phyloP scores from a whole-genome alignment of 495 filamentous ascomycete species.

The Penicillium crystallinum region DNA sequence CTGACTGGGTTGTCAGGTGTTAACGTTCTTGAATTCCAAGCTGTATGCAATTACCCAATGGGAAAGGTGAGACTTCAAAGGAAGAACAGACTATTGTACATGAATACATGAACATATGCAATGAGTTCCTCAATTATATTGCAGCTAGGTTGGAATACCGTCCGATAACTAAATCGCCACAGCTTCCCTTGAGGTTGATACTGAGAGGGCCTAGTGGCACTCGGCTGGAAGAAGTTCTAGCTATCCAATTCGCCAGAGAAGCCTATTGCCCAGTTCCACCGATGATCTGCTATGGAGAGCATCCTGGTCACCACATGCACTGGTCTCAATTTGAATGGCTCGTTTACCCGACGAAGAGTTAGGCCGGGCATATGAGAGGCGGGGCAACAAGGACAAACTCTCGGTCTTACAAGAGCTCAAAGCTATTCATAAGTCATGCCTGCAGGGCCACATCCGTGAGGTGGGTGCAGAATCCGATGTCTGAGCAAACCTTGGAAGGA shows the following conservation, averaged over 20 bases:
- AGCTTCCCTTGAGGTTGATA: conserved; percentile 27
- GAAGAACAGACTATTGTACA: no score
- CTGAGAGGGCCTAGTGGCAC: conserved; percentile 35
- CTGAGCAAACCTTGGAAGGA: no score
- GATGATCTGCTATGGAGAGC: conserved; percentile 33
- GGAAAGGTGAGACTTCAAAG: no score
- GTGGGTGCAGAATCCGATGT: conserved; percentile 10
- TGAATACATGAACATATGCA: no score
- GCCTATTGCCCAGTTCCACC: conserved; percentile 27
- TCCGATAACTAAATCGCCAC: no score
- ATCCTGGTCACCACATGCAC: conserved; percentile 29
- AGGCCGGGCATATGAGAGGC: conserved; percentile 20
- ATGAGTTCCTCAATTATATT: no score
- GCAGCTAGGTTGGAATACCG: no score
- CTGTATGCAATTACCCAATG: no score
- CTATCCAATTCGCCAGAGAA: conserved; percentile 25
- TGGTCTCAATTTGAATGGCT: conserved; percentile 34
- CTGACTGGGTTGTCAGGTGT: no score
- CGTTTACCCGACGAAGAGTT: conserved; percentile 27
- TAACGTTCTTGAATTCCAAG: no score
- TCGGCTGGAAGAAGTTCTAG: conserved; percentile 27
- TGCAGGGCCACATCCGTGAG: conserved; percentile 17
- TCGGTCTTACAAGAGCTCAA: conserved; percentile 19
- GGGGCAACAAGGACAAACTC: conserved; percentile 18
- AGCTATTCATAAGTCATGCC: conserved; percentile 17